Conservation (phyloP, 1,284 basidiomycete genomes). For the Sporisorium graminicola region DNA sequence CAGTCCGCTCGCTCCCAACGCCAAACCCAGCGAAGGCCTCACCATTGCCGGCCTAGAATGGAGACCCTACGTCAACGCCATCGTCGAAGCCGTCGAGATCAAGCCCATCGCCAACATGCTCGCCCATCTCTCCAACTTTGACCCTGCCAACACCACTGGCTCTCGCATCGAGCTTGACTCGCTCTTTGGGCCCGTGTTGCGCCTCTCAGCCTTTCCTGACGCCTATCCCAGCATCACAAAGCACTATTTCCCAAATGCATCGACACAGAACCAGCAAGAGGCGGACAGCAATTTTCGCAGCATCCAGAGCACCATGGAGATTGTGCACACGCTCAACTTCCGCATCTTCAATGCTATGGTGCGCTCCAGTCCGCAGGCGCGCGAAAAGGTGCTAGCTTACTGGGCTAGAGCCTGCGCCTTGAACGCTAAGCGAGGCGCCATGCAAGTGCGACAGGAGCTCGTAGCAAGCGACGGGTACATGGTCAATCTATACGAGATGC, state of each 20-base stretch:
- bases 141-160: slow-evolving; percentile 76
- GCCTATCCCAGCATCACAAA: slow-evolving; percentile 57
- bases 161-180: slow-evolving; percentile 67
- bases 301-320: slow-evolving; percentile 60
- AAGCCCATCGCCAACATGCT: slow-evolving; percentile 83
- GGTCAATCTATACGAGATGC: slow-evolving; percentile 85
- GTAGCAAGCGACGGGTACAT: slow-evolving; percentile 94
- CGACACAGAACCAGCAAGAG: slow-evolving; percentile 51
- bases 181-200: slow-evolving; percentile 63
- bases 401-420: slow-evolving; percentile 81
- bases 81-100: slow-evolving; percentile 83
- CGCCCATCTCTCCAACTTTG: slow-evolving; percentile 79
- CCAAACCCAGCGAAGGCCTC: slow-evolving; percentile 55
- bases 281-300: slow-evolving; percentile 56
- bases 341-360: slow-evolving; percentile 89
- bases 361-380: slow-evolving; percentile 81
- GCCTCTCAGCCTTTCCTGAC: slow-evolving; percentile 62
- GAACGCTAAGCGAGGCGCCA: slow-evolving; percentile 88
- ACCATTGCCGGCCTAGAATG: slow-evolving; percentile 75
- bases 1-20: neutral
- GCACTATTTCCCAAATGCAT: slow-evolving; percentile 57
- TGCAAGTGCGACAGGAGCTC: slow-evolving; percentile 84
- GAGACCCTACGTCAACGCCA: slow-evolving; percentile 85
- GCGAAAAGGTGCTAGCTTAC: slow-evolving; percentile 87
- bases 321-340: slow-evolving; percentile 80